Evolutionary conservation across 148 eudicot genomes (phyloP), one percentile per base, ranked within the genome.

Genomic region (Silene conica): DNA sequence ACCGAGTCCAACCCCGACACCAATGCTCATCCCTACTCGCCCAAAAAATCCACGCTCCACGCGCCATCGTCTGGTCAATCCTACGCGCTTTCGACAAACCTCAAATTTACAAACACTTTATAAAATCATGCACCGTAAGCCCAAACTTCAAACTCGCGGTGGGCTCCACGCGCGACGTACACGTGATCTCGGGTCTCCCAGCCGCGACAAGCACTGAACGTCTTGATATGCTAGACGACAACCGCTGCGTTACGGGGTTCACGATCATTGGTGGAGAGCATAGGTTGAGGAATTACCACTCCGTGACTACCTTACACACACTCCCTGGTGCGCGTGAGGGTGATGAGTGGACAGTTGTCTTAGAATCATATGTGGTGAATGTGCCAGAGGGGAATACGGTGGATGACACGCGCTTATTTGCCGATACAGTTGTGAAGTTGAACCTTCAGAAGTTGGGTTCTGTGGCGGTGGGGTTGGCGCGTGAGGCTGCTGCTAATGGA

Each of bases 301-400:
- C 92, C 0, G 89, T 90, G 2, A 90, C 92, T 0, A 80, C 85
- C 6, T 62, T 90, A 2, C 92, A 90, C 75, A 74, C 82, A 75
- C 50, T 89, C 8, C 26, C 3, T 43, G 19, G 50, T 0, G 77
- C 70, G 86, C 19, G 83, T 80, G 76, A 74, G 8, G 75, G 45
- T 5, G 80, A 73, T 4, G 75, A 74, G 71, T 78, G 75, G 61
- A 84, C 90, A 3, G 78, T 85, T n/a, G 96, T 92, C 69, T 50
- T 92, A 62, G 98, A 92, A 67, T 84, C 89, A 18, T 92, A 92
- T 72, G 77, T 87, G 0, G 98, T 92, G 52, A 92, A 90, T 60
- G 87, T 90, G 62, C 97, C 97, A 20, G 91, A 90, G 16, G 96
- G 97, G 25, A 92, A 92, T 54, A 82, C 96, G 7, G 96, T 78